Evolutionary conservation across 106 monocot species (phyloP).

Genomic region (Vanilla planifolia): DNA sequence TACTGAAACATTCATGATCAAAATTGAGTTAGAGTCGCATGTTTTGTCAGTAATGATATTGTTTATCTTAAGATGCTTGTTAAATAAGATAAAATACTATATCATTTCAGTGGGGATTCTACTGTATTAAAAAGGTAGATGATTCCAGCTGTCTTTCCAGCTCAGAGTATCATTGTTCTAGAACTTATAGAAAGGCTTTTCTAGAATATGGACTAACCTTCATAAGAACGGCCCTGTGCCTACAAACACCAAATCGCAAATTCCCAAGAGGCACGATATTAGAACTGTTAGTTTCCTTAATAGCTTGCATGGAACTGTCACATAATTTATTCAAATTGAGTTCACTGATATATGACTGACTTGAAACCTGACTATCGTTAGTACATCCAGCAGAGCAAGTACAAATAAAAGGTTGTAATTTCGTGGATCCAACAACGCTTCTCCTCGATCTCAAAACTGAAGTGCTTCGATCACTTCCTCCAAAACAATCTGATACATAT

Average conservation of each 20-base stretch:
- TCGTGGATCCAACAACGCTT: constrained; percentile 46
- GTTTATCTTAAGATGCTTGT: background rate
- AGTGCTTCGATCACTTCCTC: constrained; percentile 73
- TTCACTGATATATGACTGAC: constrained; percentile 14
- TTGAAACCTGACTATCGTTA: constrained; percentile 22
- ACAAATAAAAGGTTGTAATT: constrained; percentile 81
- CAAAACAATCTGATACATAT: constrained; percentile 97
- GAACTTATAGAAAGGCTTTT: background rate
- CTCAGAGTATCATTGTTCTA: background rate
- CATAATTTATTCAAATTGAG: constrained; percentile 59
- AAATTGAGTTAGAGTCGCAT: background rate
- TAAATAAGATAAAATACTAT: background rate
- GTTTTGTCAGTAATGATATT: no score
- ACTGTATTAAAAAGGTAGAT: background rate
- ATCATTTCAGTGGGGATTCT: background rate
- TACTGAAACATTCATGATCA: constrained; percentile 49
- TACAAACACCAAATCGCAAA: constrained; percentile 88
- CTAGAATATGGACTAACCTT: constrained; percentile 46
- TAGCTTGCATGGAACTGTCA: constrained; percentile 59
- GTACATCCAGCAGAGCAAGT: constrained; percentile 50
- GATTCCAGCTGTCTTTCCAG: background rate
- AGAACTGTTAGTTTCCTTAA: constrained; percentile 66
- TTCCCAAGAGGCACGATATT: constrained; percentile 83
- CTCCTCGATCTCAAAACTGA: constrained; percentile 43
- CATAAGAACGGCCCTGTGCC: constrained; percentile 96